phyloP scores from a whole-genome alignment of 192 early-diverging fungal genomes.

The Entophlyctis luteolus region DNA sequence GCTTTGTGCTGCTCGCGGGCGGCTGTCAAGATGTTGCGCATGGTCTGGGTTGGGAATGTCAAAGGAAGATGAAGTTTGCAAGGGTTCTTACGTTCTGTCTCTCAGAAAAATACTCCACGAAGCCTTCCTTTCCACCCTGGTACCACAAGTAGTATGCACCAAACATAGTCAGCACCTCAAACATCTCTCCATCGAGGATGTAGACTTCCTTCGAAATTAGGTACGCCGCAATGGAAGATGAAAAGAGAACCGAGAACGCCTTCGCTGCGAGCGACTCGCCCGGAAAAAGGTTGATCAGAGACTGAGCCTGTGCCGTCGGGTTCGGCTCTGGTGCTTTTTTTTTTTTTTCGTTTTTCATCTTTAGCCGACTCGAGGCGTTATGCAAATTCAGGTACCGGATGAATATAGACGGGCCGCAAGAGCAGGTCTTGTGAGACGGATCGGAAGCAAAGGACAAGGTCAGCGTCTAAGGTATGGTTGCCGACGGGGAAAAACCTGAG shows the following conservation, averaged over 20 bases:
- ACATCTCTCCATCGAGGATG: slow-evolving; percentile 88
- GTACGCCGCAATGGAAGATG: slow-evolving; percentile 78
- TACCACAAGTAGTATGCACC: slow-evolving; percentile 77
- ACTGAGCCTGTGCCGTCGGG: slow-evolving; percentile 55
- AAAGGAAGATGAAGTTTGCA: neutral
- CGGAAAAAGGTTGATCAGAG: slow-evolving; percentile 89
- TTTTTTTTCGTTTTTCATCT: neutral
- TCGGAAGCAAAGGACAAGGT: too few relatives aligned
- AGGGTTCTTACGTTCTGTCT: slow-evolving; percentile 41
- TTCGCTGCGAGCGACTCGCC: slow-evolving; percentile 85
- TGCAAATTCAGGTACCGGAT: too few relatives aligned
- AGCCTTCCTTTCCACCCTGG: slow-evolving; percentile 76
- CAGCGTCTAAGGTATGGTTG: too few relatives aligned
- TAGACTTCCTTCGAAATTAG: slow-evolving; percentile 97
- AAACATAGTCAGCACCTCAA: slow-evolving; percentile 76
- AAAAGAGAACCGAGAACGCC: slow-evolving; percentile 79
- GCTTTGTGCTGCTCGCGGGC: slow-evolving; percentile 89
- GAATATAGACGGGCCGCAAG: too few relatives aligned
- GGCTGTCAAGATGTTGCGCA: slow-evolving; percentile 74
- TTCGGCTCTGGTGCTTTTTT: neutral
- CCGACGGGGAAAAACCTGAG: too few relatives aligned
- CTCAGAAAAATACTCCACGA: slow-evolving; percentile 65
- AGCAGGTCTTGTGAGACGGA: too few relatives aligned
- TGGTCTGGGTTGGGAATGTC: slow-evolving; percentile 51
- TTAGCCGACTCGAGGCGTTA: too few relatives aligned